Conservation (phyloP, 2,329 filamentous ascomycete species). For the Rachicladosporium sp. region DNA sequence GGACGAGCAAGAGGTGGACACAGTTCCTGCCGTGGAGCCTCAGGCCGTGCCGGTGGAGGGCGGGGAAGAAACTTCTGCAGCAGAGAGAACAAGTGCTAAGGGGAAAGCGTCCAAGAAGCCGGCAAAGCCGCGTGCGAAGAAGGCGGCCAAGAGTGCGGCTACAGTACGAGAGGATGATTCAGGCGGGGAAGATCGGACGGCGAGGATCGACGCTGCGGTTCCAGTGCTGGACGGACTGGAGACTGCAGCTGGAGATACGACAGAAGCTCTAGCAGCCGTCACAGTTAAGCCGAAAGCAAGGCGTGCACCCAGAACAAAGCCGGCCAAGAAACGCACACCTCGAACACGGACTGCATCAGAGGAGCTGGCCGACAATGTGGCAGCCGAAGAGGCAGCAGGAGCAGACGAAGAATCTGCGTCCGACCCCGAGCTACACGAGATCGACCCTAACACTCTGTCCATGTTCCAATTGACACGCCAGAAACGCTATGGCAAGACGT, state of each 20-base stretch:
- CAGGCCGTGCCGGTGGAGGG: background rate
- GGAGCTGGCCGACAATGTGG: background rate
- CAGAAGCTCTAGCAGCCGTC: no score
- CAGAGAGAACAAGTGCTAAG: no score
- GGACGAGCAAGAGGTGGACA: no score
- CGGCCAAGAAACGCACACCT: slow-evolving; percentile 1
- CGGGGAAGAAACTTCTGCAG: background rate
- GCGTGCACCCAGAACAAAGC: slow-evolving; percentile 1
- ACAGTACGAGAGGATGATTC: no score
- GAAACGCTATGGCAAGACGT: slow-evolving; percentile 49
- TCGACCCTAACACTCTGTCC: slow-evolving; percentile 54
- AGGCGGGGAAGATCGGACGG: no score
- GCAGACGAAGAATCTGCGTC: slow-evolving; percentile 13
- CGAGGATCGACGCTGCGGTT: no score
- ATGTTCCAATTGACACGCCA: slow-evolving; percentile 64
- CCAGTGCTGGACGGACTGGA: no score
- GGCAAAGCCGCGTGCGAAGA: no score
- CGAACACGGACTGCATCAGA: background rate
- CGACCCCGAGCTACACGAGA: slow-evolving; percentile 28
- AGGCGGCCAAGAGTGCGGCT: no score
- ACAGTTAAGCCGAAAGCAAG: no score
- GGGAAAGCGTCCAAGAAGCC: no score
- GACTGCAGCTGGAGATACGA: no score
- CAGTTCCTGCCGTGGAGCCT: background rate
- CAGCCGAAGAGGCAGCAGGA: background rate